phyloP scores from a whole-genome alignment of 1,139 yeast genomes.

The Pichia sp. region DNA sequence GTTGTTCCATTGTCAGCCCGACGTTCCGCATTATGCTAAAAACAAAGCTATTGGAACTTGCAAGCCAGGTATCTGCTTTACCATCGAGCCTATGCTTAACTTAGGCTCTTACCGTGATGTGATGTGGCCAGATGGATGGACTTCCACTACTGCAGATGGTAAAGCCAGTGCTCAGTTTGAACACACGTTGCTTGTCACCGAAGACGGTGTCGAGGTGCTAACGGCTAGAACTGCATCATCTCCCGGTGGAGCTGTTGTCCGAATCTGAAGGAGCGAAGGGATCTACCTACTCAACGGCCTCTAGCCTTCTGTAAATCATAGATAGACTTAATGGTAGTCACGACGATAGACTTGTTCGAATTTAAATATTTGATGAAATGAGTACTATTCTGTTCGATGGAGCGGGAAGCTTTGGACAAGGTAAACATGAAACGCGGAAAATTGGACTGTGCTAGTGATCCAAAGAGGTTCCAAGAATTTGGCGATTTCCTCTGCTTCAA shows the following conservation, averaged over 20 bases:
- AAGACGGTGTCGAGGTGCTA: slow-evolving; percentile 86
- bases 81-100: slow-evolving; percentile 97
- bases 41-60: slow-evolving; percentile 93
- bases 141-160: slow-evolving; percentile 87
- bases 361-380: background rate
- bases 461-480: background rate
- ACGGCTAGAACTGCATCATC: slow-evolving; percentile 74
- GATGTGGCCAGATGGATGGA: slow-evolving; percentile 99
- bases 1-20: slow-evolving; percentile 90
- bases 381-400: background rate
- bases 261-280: slow-evolving; percentile 36
- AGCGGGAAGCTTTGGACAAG: background rate
- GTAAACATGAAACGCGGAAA: background rate
- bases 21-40: slow-evolving; percentile 88
- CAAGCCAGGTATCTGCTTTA: slow-evolving; percentile 94
- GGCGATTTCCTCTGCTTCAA: background rate
- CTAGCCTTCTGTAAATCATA: too few species aligned
- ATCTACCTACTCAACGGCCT: background rate
- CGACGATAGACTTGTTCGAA: background rate
- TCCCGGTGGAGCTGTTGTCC: slow-evolving; percentile 82
- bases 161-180: slow-evolving; percentile 90
- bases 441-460: background rate
- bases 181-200: slow-evolving; percentile 89
- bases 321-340: too few species aligned
- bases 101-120: slow-evolving; percentile 79